Percentiles rank a stretch among this genome's conserved stretches.
phyloP scores from a whole-genome alignment of 1,284 basidiomycete genomes.

The Takashimella tepidaria region DNA sequence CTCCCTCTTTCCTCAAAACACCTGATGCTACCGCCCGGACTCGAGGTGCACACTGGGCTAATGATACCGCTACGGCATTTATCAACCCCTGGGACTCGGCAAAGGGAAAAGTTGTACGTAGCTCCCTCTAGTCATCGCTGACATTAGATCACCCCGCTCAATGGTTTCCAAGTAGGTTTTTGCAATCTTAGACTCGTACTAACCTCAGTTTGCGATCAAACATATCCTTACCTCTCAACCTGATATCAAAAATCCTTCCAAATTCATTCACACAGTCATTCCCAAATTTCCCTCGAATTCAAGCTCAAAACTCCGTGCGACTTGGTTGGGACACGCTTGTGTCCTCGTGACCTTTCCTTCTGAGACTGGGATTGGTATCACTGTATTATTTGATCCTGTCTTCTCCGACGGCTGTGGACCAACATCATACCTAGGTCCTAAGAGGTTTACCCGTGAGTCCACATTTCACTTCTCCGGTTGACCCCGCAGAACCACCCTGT shows the following conservation, averaged over 20 bases:
- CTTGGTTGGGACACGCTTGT: slow-evolving; percentile 68
- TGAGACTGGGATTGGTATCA: slow-evolving; percentile 47
- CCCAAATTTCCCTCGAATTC: slow-evolving; percentile 8
- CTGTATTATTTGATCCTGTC: slow-evolving; percentile 68
- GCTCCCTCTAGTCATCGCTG: not conserved
- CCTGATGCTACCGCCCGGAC: slow-evolving; percentile 2
- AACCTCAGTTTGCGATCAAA: slow-evolving; percentile 4
- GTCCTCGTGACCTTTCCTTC: slow-evolving; percentile 62
- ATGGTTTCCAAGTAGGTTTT: not conserved
- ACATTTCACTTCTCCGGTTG: not conserved
- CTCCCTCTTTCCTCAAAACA: no score
- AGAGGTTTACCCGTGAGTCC: slow-evolving; percentile 55
- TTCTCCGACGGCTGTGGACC: slow-evolving; percentile 62
- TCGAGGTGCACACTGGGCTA: slow-evolving; percentile 34
- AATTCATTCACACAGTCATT: slow-evolving; percentile 6
- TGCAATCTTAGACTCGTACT: not conserved
- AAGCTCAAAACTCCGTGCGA: slow-evolving; percentile 54
- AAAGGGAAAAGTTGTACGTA: slow-evolving; percentile 19
- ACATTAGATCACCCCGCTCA: not conserved
- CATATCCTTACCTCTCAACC: slow-evolving; percentile 17
- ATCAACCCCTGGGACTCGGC: slow-evolving; percentile 52
- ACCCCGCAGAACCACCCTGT: slow-evolving; percentile 56
- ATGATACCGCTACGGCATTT: slow-evolving; percentile 40
- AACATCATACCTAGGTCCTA: slow-evolving; percentile 52
- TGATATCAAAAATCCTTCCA: slow-evolving; percentile 18